Conservation (phyloP, 2,329 filamentous ascomycete genomes). For the Fusarium odoratissimum region DNA sequence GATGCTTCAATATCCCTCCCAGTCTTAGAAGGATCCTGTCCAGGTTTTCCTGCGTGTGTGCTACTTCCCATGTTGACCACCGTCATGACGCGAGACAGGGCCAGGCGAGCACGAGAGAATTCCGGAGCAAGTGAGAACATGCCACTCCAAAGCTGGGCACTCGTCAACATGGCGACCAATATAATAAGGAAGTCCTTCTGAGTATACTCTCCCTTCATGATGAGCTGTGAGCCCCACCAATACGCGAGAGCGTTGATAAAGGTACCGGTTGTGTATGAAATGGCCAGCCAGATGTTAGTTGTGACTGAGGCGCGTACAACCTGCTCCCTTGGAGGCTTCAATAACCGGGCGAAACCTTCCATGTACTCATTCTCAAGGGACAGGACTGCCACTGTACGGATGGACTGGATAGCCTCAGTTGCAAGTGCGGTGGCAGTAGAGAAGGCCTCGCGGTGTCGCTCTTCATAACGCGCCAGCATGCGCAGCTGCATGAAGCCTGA, state of each 20-base stretch:
- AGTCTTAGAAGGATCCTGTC: constrained; percentile 15
- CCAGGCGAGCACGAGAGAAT: background rate
- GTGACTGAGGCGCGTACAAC: background rate
- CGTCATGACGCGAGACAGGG: background rate
- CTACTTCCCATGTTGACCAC: background rate
- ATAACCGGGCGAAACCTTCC: background rate
- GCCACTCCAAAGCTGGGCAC: background rate
- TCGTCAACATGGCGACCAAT: background rate
- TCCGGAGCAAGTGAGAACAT: background rate
- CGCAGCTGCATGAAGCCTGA: background rate
- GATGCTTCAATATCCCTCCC: constrained; percentile 53
- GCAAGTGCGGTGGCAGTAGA: background rate
- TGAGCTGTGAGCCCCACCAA: background rate
- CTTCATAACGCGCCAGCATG: background rate
- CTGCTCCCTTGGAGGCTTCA: background rate
- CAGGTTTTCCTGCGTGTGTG: constrained; percentile 24
- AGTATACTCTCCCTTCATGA: background rate
- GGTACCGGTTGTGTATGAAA: background rate
- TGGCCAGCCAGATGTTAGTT: background rate
- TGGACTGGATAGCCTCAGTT: background rate
- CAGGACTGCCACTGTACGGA: background rate
- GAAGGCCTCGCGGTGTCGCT: background rate
- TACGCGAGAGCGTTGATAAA: background rate
- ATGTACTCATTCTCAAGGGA: background rate
- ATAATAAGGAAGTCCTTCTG: background rate